A percentile compares a stretch with the other conserved stretches of the same genome.
These are phyloP conservation scores for Pholiota microspora DNA, from an alignment of 768 basidiomycete species.

Conservation along the genomic window DNA sequence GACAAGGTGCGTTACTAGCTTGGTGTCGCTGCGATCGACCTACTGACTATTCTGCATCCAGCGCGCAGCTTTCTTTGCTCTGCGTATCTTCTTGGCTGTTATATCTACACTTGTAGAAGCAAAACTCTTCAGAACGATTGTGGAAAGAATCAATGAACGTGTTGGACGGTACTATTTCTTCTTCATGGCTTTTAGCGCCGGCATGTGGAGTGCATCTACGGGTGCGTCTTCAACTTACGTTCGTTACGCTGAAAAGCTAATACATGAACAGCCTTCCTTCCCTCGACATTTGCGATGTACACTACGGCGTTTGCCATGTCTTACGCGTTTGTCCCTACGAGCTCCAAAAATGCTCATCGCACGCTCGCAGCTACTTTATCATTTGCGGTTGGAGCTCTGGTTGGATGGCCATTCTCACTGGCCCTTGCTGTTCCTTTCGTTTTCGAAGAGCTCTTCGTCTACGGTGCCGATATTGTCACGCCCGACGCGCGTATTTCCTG, in stretches of 20 bases:
- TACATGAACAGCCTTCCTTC: slow-evolving; percentile 71
- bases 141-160: slow-evolving; percentile 79
- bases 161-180: slow-evolving; percentile 95
- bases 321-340: slow-evolving; percentile 60
- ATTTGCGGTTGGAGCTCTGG: slow-evolving; percentile 80
- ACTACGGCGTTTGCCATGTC: slow-evolving; percentile 77
- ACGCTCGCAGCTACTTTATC: slow-evolving; percentile 64
- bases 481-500: slow-evolving; percentile 45
- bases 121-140: slow-evolving; percentile 77
- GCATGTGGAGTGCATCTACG: slow-evolving; percentile 92
- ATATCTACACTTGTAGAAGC: slow-evolving; percentile 77
- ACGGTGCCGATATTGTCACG: slow-evolving; percentile 63
- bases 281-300: slow-evolving; percentile 96
- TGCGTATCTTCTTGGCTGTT: slow-evolving; percentile 77
- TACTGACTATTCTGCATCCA: slow-evolving; percentile 27
- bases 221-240: slow-evolving; percentile 42
- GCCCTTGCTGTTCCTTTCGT: slow-evolving; percentile 87
- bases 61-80: slow-evolving; percentile 87
- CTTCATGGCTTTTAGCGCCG: slow-evolving; percentile 79
- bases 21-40: slow-evolving; percentile 6
- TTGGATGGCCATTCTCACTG: slow-evolving; percentile 97
- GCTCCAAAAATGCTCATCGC: slow-evolving; percentile 46
- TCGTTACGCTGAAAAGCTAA: slow-evolving; percentile 4
- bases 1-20: slow-evolving; percentile 51
- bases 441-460: slow-evolving; percentile 83